Base-by-base conservation (phyloP, 352 stramenopile genomes). In the Pelagophyceae sp. region DNA sequence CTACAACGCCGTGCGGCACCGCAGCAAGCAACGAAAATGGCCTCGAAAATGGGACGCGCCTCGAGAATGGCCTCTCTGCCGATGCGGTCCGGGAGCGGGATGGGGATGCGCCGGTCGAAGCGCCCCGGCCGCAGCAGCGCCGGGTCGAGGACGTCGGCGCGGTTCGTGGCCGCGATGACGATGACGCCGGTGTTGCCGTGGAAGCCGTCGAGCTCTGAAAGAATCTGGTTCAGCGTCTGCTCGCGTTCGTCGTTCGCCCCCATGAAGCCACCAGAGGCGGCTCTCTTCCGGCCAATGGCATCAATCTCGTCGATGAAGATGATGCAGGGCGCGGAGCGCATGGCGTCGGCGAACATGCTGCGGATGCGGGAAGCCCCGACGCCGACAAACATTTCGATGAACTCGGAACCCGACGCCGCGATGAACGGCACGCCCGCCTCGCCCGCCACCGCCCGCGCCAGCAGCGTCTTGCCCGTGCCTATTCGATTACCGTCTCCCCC, bases 301-400 rank as follows among this genome's bases (percentile, higher is more conserved):
- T 99, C 95, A 80, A 99, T 98, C 87, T 99, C 96, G 87, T 99
- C 96, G 81, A 99, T 98, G 78, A 99, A 99, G 70, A 99, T 93
- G 78, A 99, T 98, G 84, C 94, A 98, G 23, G 95, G 92, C 45
- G 93, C 87, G 75, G 97, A 95, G 29, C 93, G 85, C 65, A 86
- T 84, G 0, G 89, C 90, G 72, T 92, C 86, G 31, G 86, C 92
- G 80, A 94, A 94, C 35, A 94, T 82, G 58, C 92, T 87, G 38
- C 90, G 85, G 54, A 94, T 88, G 32, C 90, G 85, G 63, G 87
- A 86, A 6, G 90, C 89, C 32, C 90, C 90, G 72, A 89, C 82
- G 27, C 90, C 90, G 17, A 94, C 90, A 0, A 94, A 83, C 88
- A 94, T 93, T 76, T 95, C 90, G 27, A 94, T 87, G 82, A 95